Base-by-base conservation (phyloP, 192 early-diverging fungal species). In the Dissophora globulifera region DNA sequence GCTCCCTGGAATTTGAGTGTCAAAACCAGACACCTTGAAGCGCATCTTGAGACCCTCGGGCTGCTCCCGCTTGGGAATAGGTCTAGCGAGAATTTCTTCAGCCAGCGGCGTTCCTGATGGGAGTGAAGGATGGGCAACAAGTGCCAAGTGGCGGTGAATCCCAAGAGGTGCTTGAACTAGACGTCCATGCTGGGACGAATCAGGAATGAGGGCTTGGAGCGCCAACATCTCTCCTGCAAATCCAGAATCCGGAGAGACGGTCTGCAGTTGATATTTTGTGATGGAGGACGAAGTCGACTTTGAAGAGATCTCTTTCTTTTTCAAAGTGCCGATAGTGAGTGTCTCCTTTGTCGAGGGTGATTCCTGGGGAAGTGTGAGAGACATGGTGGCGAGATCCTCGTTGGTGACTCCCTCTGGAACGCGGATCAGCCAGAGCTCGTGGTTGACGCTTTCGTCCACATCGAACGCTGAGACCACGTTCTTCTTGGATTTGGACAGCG, bases 41-140 rank as follows among this genome's bases (percentile, higher is more conserved):
- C 82, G 72, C 78, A 80, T 80, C 45, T 83, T 69, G 20, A 85
- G 57, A 42, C 84, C 84, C 31, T 79, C 76, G 16, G 84, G 84
- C 15, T 85, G 84, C 26, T 67, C 58, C 62, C 84, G 61, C 33
- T 80, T 78, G 38, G 69, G 55, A 38, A 78, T 50, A 1, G 84
- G 81, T 47, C 55, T 63, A 22, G 67, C 51, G 19, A 69, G 52
- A 49, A 85, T 83, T 43, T 81, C 67, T 26, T 85, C 64, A 50
- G 80, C 84, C 55, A 75, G 19, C 3, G 71, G 62, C 25, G 32
- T 50, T 54, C 62, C 62, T 32, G 71, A 65, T 5, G 71, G 71
- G 32, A 66, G 65, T 2, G 71, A 42, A 3, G 71, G 38, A 1
- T 58, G 49, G 20, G 62, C 70, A 11, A 75, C 62, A 16, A 75